A percentile compares a stretch with the other conserved stretches of the same genome.
Conservation (phyloP, 345 rosid species). For the Salix udensis region DNA sequence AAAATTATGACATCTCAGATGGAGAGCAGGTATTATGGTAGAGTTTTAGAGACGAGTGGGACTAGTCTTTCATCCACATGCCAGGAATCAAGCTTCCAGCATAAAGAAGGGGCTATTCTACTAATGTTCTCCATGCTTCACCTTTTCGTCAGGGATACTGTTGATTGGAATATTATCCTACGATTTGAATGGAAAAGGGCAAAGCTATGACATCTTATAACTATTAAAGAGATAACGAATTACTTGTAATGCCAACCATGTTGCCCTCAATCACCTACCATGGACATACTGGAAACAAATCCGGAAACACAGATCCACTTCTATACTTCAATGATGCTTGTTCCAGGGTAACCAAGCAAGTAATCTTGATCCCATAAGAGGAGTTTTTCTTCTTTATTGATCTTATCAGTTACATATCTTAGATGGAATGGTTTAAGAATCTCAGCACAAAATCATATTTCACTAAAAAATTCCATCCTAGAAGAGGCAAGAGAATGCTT, state of each 20-base stretch:
- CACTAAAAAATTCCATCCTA: not conserved
- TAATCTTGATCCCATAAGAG: no score
- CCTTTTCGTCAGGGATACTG: not conserved
- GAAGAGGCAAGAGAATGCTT: not conserved
- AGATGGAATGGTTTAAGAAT: not conserved
- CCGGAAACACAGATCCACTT: not conserved
- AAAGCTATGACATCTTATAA: not conserved
- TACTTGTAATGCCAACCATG: not conserved
- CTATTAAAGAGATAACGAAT: no score
- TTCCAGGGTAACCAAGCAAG: not conserved
- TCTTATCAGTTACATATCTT: not conserved
- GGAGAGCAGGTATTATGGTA: not conserved
- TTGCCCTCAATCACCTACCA: not conserved
- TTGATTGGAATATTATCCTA: not conserved
- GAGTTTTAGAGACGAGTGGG: not conserved
- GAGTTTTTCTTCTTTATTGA: not conserved
- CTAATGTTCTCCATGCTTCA: not conserved
- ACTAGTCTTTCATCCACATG: not conserved
- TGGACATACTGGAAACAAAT: not conserved
- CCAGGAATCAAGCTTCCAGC: not conserved
- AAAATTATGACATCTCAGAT: not conserved
- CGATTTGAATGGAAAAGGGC: not conserved
- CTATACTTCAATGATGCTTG: not conserved
- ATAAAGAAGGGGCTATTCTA: not conserved
- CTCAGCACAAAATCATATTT: not conserved